Conservation (phyloP, 225 moss, liverwort and hornwort species). For the Polytrichum formosum region DNA sequence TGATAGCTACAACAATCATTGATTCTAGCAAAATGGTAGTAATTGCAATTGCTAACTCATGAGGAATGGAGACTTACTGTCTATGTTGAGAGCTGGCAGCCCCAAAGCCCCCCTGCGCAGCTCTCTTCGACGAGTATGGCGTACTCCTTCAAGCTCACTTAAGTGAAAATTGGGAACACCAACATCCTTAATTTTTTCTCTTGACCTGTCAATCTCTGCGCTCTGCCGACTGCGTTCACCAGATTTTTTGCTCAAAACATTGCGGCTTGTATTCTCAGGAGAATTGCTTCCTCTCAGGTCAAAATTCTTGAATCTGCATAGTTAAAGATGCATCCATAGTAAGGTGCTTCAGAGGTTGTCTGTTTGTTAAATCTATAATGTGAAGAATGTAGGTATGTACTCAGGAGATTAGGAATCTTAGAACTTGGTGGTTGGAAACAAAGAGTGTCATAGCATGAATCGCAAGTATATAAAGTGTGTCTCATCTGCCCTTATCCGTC, state of each 20-base stretch:
- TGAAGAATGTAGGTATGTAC: too few species aligned
- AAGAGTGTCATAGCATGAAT: too few species aligned
- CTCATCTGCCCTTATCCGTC: too few species aligned
- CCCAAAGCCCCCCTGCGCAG: constrained; percentile 2
- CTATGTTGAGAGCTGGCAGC: constrained; percentile 12
- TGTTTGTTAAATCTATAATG: too few species aligned
- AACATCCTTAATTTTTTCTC: constrained; percentile 1
- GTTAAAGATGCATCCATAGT: neutral
- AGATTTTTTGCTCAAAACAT: neutral
- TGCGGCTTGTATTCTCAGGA: constrained; percentile 4
- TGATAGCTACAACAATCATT: too few species aligned
- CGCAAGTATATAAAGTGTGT: too few species aligned
- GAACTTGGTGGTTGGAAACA: too few species aligned
- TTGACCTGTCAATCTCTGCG: neutral
- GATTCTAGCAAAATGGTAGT: neutral
- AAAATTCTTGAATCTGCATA: neutral
- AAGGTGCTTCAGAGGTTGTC: too few species aligned
- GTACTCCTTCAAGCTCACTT: constrained; percentile 3
- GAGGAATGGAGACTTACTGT: constrained; percentile 5
- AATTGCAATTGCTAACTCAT: neutral
- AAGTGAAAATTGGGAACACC: constrained; percentile 7
- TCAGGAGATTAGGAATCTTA: too few species aligned
- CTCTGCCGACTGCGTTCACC: neutral
- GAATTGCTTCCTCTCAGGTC: neutral
- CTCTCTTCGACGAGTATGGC: neutral